Base-by-base conservation (phyloP, 805 yeast species). In the Candida nonsorbophila region DNA sequence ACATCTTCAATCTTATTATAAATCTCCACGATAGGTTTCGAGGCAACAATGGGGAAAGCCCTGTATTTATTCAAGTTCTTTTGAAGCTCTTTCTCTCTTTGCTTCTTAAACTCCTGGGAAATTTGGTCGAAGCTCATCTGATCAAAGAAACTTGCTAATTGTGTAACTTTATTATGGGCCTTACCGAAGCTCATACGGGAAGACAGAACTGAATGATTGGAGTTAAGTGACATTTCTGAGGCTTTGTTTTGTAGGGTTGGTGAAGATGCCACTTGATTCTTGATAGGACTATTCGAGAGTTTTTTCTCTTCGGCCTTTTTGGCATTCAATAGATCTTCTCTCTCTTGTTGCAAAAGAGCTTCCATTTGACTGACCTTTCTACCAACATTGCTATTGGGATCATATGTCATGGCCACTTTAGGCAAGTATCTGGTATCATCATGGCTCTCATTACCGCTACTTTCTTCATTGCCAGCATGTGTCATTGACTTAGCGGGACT, bases 1-100 rank as follows among this genome's bases (percentile, higher is more conserved):
- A 94, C 96, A 56, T 88, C 97, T 36, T 80, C 78, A 8, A 84
- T 92, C 46, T 84, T 80, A 41, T 85, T 79, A 50, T 83, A 92
- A 15, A 92, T 82, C 44, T 88, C 96, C 14, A 88, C 97, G 32
- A 85, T 81, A 0, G 98, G 97, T 35, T 74, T 79, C 1, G 92
- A 77, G 2, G 78, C 72, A 14, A 77, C 75, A 28, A 85, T 73
- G 5, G 92, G 87, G 9, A 67, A 61, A 0, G 90, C 85, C 36
- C 78, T 67, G 49, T 77, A 75, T 42, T 79, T 72, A 41, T 77
- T 69, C 24, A 84, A 49, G 37, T 80, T 77, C 33, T 70, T 62
- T 25, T 52, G 49, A 35, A 86, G 70, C 48, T 90, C 95, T 25
- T 67, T 58, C 40, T 85, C 94, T 47, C 97, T 74, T 47, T 88